A percentile compares a stretch with the other conserved stretches of the same genome.
Evolutionary conservation across 2,329 filamentous ascomycete genomes (phyloP).

Genomic region (Trichocomaceae sp.): DNA sequence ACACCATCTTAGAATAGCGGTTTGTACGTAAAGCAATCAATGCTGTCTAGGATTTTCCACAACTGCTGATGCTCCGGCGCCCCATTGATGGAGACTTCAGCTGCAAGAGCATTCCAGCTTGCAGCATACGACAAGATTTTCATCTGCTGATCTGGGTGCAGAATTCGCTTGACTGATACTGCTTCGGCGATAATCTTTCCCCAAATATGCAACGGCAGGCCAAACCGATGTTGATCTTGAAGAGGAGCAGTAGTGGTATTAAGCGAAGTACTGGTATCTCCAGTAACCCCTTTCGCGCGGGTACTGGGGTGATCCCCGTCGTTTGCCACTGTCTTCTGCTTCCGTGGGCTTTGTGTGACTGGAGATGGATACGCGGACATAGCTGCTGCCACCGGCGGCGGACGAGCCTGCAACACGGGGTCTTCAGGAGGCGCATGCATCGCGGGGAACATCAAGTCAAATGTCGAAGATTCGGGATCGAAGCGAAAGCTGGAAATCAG

Average conservation of each 20-base stretch:
- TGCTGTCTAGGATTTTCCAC: slow-evolving; percentile 30
- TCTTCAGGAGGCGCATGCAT: neutral
- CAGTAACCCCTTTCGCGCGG: neutral
- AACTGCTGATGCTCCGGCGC: slow-evolving; percentile 27
- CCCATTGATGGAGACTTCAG: slow-evolving; percentile 26
- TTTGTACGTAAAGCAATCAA: slow-evolving; percentile 28
- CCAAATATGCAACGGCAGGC: slow-evolving; percentile 25
- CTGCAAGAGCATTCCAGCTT: slow-evolving; percentile 24
- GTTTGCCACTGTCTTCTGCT: neutral
- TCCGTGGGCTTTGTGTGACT: neutral
- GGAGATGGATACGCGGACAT: neutral
- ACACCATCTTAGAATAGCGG: slow-evolving; percentile 12
- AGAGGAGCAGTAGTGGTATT: neutral
- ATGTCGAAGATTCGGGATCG: slow-evolving; percentile 5
- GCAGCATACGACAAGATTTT: slow-evolving; percentile 27
- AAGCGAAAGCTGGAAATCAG: slow-evolving; percentile 10
- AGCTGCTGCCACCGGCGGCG: slow-evolving; percentile 2
- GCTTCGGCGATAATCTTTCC: slow-evolving; percentile 25
- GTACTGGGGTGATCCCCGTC: neutral
- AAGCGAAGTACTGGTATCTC: neutral
- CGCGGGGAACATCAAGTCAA: slow-evolving; percentile 6
- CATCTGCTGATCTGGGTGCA: slow-evolving; percentile 24
- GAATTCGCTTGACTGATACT: slow-evolving; percentile 20
- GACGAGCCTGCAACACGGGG: neutral
- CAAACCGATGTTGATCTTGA: slow-evolving; percentile 21